Percentiles rank a stretch among this genome's conserved stretches.
These are phyloP conservation scores for Neofusicoccum sp. DNA, from an alignment of 2,329 filamentous ascomycete species.

Conservation along the genomic window DNA sequence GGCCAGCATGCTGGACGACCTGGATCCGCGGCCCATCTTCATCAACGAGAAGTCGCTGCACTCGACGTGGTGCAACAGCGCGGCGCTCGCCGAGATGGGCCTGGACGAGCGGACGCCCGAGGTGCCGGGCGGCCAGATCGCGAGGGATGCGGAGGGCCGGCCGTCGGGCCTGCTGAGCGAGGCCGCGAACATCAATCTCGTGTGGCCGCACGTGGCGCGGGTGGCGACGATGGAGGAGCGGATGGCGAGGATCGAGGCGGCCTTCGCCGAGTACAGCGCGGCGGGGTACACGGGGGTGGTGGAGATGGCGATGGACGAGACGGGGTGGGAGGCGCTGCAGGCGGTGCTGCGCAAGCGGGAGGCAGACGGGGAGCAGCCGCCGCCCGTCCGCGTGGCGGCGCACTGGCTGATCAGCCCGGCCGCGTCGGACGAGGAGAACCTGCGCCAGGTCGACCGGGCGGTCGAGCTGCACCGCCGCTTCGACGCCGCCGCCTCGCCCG, in stretches of 20 bases:
- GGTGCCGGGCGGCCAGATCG: conserved; percentile 57
- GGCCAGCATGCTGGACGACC: conserved; percentile 55
- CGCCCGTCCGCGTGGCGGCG: conserved; percentile 55
- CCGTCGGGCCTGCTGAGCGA: conserved; percentile 57
- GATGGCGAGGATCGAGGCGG: conserved; percentile 48
- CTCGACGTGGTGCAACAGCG: conserved; percentile 59
- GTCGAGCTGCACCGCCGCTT: conserved; percentile 51
- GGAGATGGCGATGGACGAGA: conserved; percentile 64
- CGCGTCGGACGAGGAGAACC: conserved; percentile 46
- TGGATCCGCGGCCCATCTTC: conserved; percentile 56
- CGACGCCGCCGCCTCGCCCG: conserved; percentile 48
- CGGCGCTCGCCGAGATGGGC: conserved; percentile 55
- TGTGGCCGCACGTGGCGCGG: conserved; percentile 58
- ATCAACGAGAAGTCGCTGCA: conserved; percentile 62
- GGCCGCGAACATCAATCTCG: conserved; percentile 56
- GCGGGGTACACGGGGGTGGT: conserved; percentile 59
- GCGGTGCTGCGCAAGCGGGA: not conserved
- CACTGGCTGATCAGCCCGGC: conserved; percentile 59
- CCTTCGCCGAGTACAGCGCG: conserved; percentile 52
- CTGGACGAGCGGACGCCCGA: conserved; percentile 47
- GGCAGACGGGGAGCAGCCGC: conserved; percentile 32
- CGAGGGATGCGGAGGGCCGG: conserved; percentile 51
- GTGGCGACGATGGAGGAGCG: conserved; percentile 55
- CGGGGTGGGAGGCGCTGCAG: conserved; percentile 53
- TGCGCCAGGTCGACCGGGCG: conserved; percentile 56